Conservation (phyloP, 2,329 filamentous ascomycete genomes). For the Sphaerulina vaccinii region DNA sequence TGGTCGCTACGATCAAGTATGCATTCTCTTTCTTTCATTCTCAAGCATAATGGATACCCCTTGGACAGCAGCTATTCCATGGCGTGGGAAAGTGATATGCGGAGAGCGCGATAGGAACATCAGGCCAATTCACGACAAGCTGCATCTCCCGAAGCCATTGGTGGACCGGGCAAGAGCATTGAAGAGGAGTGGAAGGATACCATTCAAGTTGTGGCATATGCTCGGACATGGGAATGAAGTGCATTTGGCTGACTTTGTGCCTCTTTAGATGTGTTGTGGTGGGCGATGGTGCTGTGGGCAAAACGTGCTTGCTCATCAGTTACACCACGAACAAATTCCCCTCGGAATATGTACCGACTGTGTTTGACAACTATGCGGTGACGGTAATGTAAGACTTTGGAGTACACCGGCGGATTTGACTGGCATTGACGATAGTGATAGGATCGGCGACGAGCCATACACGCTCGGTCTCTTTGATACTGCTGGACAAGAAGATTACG, state of each 20-base stretch:
- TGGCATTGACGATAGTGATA: slow-evolving; percentile 43
- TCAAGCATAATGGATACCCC: not conserved
- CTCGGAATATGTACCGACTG: slow-evolving; percentile 98
- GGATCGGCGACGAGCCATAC: slow-evolving; percentile 99
- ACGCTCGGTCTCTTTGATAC: slow-evolving; percentile 98
- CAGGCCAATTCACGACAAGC: not conserved
- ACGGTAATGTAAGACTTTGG: slow-evolving; percentile 71
- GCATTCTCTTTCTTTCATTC: slow-evolving; percentile 9
- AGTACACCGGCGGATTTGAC: not conserved
- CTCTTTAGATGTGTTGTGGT: slow-evolving; percentile 87
- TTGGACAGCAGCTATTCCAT: slow-evolving; percentile 1
- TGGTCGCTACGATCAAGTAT: slow-evolving; percentile 38
- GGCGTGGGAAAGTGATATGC: slow-evolving; percentile 10
- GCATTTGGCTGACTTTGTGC: slow-evolving; percentile 17
- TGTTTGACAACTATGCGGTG: slow-evolving; percentile 99
- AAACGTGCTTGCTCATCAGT: slow-evolving; percentile 97
- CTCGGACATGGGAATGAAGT: slow-evolving; percentile 8
- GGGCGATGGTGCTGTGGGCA: slow-evolving; percentile 97
- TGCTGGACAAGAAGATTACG: slow-evolving; percentile 98
- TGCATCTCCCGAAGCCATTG: slow-evolving; percentile 1
- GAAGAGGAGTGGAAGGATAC: slow-evolving; percentile 2
- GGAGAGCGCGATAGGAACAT: slow-evolving; percentile 1
- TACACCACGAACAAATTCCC: slow-evolving; percentile 99
- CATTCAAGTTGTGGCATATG: slow-evolving; percentile 10
- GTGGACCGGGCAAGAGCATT: not conserved